Evolutionary conservation across 2,329 filamentous ascomycete genomes (phyloP), one percentile per base, ranked within the genome.

Genomic region (Monosporascus sp.): DNA sequence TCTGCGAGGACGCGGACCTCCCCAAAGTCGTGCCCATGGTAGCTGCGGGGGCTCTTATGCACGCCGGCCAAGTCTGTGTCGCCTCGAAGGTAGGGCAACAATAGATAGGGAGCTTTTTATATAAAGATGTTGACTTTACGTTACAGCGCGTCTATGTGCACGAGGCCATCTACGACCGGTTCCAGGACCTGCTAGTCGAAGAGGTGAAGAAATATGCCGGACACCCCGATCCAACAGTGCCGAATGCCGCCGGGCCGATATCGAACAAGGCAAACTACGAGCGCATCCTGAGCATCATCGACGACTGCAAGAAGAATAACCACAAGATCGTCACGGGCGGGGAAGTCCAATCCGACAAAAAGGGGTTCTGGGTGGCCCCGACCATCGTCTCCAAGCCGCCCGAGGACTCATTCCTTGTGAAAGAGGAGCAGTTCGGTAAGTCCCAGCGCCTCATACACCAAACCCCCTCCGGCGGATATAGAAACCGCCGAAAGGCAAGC

Each of bases 201-300:
- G 69, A 73, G 41, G 73, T 77, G 37, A 75, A 77, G 37, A 73
- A 76, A 51, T 73, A 68, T 49, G 71, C 70, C 43, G 72, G 77
- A 11, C 58, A 65, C 54, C 65, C 67, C 50, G 68, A 70, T 24
- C 55, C 53, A 9, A 44, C 50, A 3, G 59, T 61, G 15, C 65
- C 63, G 37, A 67, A 66, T 44, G 65, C 80, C 40, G 76, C 83
- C 52, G 80, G 82, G 1, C 86, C 86, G 0, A 68, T 88, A 2
- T 82, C 85, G 55, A 88, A 88, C 68, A 69, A 75, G 58, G 79
- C 83, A 77, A 86, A 88, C 66, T 88, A 77, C 63, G 79, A 85
- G 47, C 78, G 77, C 24, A 80, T 84, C 26, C 79, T 78, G 60
- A 66, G 72, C 14, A 77, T 85, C 55, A 75, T 87, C 50, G 73